Evolutionary conservation across 352 stramenopile genomes (phyloP), one percentile per base, ranked within the genome.

Genomic region (Pythium aristosporum): DNA sequence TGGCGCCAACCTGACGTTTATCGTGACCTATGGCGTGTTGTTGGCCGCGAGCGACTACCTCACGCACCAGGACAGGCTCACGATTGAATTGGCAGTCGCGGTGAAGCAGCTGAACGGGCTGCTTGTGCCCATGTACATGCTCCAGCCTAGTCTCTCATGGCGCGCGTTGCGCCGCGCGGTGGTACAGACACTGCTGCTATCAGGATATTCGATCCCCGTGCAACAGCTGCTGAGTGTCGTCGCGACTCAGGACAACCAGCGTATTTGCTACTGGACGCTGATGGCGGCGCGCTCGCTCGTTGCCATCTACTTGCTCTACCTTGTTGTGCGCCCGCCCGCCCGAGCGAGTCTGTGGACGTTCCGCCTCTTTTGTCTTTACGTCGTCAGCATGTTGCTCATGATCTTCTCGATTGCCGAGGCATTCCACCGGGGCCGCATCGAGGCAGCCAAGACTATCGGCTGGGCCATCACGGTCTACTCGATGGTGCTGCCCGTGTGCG

Each of bases 101-200:
- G 74, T 74, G 42, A 58, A 73, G 25, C 66, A 85, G 39, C 80
- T 87, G 53, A 64, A 82, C 30, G 75, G 80, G 34, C 50, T 79
- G n/a, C 56, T 83, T 21, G 67, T 85, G 11, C 62, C 73, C 23
- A 55, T 87, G 12, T 88, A 85, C 47, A 65, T 88, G 42, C 51
- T 79, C 10, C 79, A 88, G 53, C 82, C 82, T 37, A 85, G 69
- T 51, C 71, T 88, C 8, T 85, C 80, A 7, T 34, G 73, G 5
- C 75, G 72, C 28, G 74, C 77, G 13, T 61, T 87, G 54, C 23
- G 70, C 67, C 4, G 68, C 74, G 11, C 41, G 3, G 15, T 46
- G 11, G 75, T 15, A 9, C 75, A 18, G 55, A 85, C 47, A 74
- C 73, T 7, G 21, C 76, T 4, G 11, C 73, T 15, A 13, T 82